Conservation (phyloP, 306 rosid species). For the Abrus pulchellus region DNA sequence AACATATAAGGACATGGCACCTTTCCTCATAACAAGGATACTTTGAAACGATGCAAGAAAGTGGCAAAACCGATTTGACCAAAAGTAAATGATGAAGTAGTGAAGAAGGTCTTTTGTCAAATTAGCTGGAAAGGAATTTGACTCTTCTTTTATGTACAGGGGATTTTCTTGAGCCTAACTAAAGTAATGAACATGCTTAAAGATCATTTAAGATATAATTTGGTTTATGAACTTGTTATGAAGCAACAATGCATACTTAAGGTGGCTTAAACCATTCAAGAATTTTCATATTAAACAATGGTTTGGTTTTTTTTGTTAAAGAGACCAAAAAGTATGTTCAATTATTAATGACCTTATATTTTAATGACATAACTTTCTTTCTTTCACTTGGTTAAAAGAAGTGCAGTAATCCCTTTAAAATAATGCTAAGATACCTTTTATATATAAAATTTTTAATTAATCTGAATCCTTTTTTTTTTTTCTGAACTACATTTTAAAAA, state of each 20-base stretch:
- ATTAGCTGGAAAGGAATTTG: conserved; percentile 2
- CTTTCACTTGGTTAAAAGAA: background rate
- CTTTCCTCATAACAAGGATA: conserved; percentile 29
- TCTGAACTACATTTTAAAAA: no score
- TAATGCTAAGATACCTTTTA: no score
- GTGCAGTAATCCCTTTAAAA: background rate
- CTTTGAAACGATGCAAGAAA: background rate
- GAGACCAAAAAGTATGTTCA: background rate
- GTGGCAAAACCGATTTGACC: conserved; percentile 31
- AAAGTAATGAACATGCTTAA: conserved; percentile 28
- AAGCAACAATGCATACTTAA: background rate
- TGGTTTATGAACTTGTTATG: conserved; percentile 7
- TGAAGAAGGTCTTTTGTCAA: conserved; percentile 2
- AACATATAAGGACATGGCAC: conserved; percentile 3
- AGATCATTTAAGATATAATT: background rate
- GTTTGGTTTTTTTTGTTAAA: background rate
- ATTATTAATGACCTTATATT: background rate
- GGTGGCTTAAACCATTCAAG: background rate
- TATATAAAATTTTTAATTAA: no score
- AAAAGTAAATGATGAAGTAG: background rate
- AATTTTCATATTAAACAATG: background rate
- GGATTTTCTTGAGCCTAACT: conserved; percentile 49
- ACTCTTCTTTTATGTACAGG: conserved; percentile 11
- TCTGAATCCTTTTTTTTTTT: no score
- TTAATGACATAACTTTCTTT: background rate